phyloP scores from a whole-genome alignment of 371 early-diverging fungal genomes.

The Mucor mucedo region DNA sequence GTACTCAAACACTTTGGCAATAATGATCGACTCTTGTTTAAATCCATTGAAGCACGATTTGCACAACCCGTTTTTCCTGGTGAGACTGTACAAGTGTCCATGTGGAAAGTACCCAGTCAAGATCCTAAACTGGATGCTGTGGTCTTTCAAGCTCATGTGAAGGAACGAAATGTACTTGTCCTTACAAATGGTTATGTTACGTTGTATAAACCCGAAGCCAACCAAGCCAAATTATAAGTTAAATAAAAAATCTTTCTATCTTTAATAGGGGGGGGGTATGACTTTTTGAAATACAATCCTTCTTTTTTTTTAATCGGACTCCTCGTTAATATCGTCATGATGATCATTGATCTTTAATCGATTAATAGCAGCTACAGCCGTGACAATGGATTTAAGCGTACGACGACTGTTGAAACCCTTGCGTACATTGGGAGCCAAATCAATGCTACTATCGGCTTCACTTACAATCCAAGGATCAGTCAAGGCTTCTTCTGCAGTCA shows the following conservation, averaged over 20 bases:
- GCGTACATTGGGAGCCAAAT: conserved; percentile 39
- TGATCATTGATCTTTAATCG: conserved; percentile 15
- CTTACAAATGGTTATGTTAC: conserved; percentile 54
- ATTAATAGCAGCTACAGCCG: conserved; percentile 30
- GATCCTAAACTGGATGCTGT: conserved; percentile 47
- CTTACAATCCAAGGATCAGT: conserved; percentile 67
- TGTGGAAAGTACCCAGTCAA: conserved; percentile 65
- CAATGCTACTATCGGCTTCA: conserved; percentile 18
- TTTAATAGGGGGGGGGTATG: background rate
- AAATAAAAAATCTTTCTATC: background rate
- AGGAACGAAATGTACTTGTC: conserved; percentile 54
- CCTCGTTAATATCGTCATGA: background rate
- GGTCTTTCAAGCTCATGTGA: conserved; percentile 56
- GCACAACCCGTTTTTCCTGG: conserved; percentile 75
- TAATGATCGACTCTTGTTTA: conserved; percentile 59
- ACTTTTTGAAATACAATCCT: background rate
- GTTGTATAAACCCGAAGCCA: conserved; percentile 37
- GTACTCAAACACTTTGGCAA: conserved; percentile 58
- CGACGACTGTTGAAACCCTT: conserved; percentile 34
- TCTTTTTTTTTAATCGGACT: background rate
- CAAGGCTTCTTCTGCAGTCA: conserved; percentile 78
- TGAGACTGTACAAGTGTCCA: conserved; percentile 60
- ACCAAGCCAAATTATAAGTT: conserved; percentile 37
- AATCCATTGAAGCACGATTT: conserved; percentile 67
- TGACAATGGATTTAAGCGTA: conserved; percentile 31